These are phyloP conservation scores for Monsonia emarginata DNA, from an alignment of 441 rosid species.

Conservation along the genomic window DNA sequence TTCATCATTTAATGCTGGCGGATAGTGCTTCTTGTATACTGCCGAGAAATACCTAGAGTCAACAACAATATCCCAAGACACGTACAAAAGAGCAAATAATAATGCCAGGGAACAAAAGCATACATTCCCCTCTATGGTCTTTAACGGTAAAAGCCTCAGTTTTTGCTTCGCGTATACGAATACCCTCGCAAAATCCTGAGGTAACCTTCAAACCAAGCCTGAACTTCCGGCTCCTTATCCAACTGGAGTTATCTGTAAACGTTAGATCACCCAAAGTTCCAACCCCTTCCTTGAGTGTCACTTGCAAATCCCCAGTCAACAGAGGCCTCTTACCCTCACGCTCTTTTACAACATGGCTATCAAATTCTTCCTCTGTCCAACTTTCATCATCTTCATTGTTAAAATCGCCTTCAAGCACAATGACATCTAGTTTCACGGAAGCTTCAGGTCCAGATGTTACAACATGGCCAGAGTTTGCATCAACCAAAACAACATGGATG, in stretches of 20 bases:
- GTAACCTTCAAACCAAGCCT: conserved; percentile 80
- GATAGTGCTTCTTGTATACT: conserved; percentile 99
- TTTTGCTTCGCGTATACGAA: conserved; percentile 85
- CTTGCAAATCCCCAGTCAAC: conserved; percentile 73
- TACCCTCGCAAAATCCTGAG: conserved; percentile 60
- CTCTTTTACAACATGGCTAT: conserved; percentile 86
- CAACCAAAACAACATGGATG: conserved; percentile 71
- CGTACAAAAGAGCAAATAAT: conserved; percentile 3
- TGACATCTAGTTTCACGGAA: conserved; percentile 60
- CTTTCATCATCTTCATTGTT: conserved; percentile 82
- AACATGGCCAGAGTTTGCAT: conserved; percentile 55
- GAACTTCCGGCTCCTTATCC: conserved; percentile 94
- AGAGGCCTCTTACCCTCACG: conserved; percentile 94
- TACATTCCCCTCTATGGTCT: conserved; percentile 97
- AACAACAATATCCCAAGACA: conserved; percentile 5
- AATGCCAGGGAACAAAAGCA: conserved; percentile 21
- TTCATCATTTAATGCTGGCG: conserved; percentile 75
- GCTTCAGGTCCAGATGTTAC: conserved; percentile 78
- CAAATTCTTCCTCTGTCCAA: conserved; percentile 89
- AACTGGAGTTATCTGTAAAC: conserved; percentile 93
- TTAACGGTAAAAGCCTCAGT: conserved; percentile 92
- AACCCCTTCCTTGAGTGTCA: conserved; percentile 89
- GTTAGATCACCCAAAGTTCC: conserved; percentile 83
- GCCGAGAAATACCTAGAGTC: conserved; percentile 14
- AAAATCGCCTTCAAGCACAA: conserved; percentile 95